A percentile compares a stretch with the other conserved stretches of the same genome.
phyloP scores from a whole-genome alignment of 2,329 filamentous ascomycete species.

The Achaetomium macrosporum region DNA sequence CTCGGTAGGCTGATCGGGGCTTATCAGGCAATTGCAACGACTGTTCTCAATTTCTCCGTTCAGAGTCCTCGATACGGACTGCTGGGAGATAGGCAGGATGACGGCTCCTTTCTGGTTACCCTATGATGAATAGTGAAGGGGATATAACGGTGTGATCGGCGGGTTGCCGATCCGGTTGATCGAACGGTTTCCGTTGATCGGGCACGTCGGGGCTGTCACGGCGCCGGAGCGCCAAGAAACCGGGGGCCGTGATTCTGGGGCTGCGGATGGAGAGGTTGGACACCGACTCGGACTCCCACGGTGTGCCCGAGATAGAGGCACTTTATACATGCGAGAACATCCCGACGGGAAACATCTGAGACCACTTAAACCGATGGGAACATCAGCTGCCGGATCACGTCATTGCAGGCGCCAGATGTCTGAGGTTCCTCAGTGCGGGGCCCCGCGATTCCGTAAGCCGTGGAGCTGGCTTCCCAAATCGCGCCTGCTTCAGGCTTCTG shows the following conservation, averaged over 20 bases:
- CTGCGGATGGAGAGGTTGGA: too few species aligned
- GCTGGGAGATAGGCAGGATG: slow-evolving; percentile 10
- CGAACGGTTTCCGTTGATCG: background rate
- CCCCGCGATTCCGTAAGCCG: background rate
- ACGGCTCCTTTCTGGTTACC: slow-evolving; percentile 17
- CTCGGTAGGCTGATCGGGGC: slow-evolving; percentile 5
- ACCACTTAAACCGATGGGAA: too few species aligned
- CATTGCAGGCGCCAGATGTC: too few species aligned
- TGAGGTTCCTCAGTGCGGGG: background rate
- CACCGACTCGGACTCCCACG: too few species aligned
- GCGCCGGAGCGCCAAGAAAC: background rate
- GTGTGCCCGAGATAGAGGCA: too few species aligned
- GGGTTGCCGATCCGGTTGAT: background rate
- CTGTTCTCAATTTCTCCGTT: slow-evolving; percentile 16
- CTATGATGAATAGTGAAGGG: slow-evolving; percentile 1
- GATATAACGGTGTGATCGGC: background rate
- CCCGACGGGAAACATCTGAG: too few species aligned
- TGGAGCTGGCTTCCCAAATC: slow-evolving; percentile 11
- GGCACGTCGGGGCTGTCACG: background rate
- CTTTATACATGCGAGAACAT: too few species aligned
- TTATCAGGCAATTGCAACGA: slow-evolving; percentile 17
- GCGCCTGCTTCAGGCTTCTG: background rate
- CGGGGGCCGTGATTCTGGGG: too few species aligned
- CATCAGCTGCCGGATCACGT: too few species aligned
- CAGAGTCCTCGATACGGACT: slow-evolving; percentile 20